Evolutionary conservation across 768 basidiomycete genomes (phyloP).

Genomic region (Serendipita sp.): DNA sequence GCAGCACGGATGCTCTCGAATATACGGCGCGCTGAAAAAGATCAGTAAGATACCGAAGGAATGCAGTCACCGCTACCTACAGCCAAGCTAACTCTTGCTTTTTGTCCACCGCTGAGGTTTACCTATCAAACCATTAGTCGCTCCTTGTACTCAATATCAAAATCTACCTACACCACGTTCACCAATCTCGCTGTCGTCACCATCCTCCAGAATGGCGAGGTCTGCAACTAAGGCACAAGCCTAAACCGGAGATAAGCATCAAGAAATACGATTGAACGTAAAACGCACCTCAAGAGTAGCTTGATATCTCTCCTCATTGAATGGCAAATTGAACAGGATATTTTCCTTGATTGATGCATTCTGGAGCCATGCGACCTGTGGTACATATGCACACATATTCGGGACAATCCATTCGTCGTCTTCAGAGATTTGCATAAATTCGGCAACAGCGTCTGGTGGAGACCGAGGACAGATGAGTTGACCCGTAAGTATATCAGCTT

Average conservation of each 20-base stretch:
- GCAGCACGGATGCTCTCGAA: conserved; percentile 62
- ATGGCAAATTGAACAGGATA: conserved; percentile 68
- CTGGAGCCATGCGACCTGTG: conserved; percentile 52
- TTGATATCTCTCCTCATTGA: conserved; percentile 53
- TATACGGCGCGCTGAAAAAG: conserved; percentile 55
- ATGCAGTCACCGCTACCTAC: neutral
- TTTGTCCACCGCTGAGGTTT: conserved; percentile 32
- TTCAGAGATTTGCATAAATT: conserved; percentile 28
- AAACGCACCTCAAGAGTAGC: conserved; percentile 50
- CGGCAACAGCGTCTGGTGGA: conserved; percentile 59
- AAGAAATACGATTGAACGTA: conserved; percentile 15
- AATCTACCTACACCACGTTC: conserved; percentile 29
- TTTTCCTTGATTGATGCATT: conserved; percentile 59
- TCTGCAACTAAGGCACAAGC: conserved; percentile 36
- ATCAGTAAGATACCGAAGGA: neutral
- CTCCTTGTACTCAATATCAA: conserved; percentile 34
- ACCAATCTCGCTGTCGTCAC: conserved; percentile 8
- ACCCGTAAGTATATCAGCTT: conserved; percentile 70
- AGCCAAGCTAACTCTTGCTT: conserved; percentile 23
- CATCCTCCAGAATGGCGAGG: conserved; percentile 64
- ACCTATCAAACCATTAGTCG: conserved; percentile 29
- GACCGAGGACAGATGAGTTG: conserved; percentile 73
- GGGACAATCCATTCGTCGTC: conserved; percentile 59
- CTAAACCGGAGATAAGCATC: conserved; percentile 17
- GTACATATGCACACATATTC: conserved; percentile 76